These are phyloP conservation scores for Rhizopus stolonifer DNA, from an alignment of 371 early-diverging fungal genomes.

Conservation along the genomic window DNA sequence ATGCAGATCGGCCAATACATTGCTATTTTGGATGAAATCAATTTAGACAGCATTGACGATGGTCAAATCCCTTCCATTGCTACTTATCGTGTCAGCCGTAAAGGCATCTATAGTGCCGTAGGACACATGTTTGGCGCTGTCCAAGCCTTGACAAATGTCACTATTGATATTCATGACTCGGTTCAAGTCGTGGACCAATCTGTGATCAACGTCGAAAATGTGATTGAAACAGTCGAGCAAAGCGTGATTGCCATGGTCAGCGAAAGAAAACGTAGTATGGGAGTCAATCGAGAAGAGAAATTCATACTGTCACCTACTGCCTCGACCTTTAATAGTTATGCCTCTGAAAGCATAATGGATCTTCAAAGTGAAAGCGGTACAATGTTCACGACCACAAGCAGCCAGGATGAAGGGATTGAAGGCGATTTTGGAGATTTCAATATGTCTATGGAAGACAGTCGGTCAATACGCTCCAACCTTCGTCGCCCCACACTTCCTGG, in stretches of 20 bases:
- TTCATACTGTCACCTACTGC: slow-evolving; percentile 2
- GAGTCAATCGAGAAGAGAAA: slow-evolving; percentile 2
- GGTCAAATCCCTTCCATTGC: slow-evolving; percentile 20
- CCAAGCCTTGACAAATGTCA: slow-evolving; percentile 43
- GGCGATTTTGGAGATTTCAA: background rate
- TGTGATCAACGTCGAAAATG: slow-evolving; percentile 12
- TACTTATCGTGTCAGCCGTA: slow-evolving; percentile 55
- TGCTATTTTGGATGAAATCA: slow-evolving; percentile 31
- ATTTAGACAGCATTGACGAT: slow-evolving; percentile 24
- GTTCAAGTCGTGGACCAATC: slow-evolving; percentile 10
- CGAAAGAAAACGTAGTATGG: slow-evolving; percentile 16
- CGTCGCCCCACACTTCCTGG: slow-evolving; percentile 5
- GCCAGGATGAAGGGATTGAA: background rate
- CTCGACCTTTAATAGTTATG: background rate
- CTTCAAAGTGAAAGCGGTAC: background rate
- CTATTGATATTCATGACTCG: slow-evolving; percentile 12
- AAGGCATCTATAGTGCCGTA: slow-evolving; percentile 62
- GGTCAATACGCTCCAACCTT: background rate
- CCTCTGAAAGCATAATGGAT: too few relatives aligned
- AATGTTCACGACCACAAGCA: background rate
- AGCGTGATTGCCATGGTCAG: slow-evolving; percentile 22
- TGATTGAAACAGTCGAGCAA: slow-evolving; percentile 15
- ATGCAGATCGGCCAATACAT: slow-evolving; percentile 38
- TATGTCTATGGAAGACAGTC: background rate
- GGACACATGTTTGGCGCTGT: slow-evolving; percentile 62